These are phyloP conservation scores for Phialophora chinensis DNA, from an alignment of 2,329 filamentous ascomycete genomes.

Conservation along the genomic window DNA sequence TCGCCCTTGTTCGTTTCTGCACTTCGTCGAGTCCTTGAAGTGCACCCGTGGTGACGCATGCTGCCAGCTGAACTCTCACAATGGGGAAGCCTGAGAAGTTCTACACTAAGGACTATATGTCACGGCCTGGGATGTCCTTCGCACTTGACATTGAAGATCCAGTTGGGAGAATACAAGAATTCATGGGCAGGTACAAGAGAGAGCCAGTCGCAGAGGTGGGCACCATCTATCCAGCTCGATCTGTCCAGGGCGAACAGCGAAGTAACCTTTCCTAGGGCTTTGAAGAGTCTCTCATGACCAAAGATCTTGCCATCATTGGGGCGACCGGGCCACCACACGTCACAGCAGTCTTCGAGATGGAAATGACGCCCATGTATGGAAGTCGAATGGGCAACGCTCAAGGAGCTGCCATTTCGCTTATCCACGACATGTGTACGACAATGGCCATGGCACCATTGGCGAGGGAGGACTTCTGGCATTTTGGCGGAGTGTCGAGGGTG, in stretches of 20 bases:
- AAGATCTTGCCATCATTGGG: conserved; percentile 24
- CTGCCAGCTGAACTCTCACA: background rate
- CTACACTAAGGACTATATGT: conserved; percentile 39
- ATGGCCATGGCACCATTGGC: conserved; percentile 28
- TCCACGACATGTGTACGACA: conserved; percentile 30
- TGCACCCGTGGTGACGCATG: background rate
- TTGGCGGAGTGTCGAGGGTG: conserved; percentile 26
- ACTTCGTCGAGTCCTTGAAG: background rate
- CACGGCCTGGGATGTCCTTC: conserved; percentile 26
- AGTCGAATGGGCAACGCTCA: conserved; percentile 30
- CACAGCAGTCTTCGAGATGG: conserved; percentile 29
- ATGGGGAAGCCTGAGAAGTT: conserved; percentile 17
- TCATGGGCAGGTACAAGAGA: conserved; percentile 23
- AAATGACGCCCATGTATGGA: conserved; percentile 23
- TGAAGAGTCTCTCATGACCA: conserved; percentile 28
- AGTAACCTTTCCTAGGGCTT: conserved; percentile 18
- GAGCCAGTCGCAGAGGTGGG: conserved; percentile 11
- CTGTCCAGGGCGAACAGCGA: background rate
- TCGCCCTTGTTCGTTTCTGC: background rate
- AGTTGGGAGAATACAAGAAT: conserved; percentile 36
- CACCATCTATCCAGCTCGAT: background rate
- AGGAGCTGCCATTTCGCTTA: conserved; percentile 27
- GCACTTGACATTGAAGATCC: conserved; percentile 41
- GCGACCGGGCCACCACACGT: conserved; percentile 14
- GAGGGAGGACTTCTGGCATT: conserved; percentile 27